Percentiles rank a stretch among this genome's conserved stretches.
These are phyloP conservation scores for Fusarium albidum DNA, from an alignment of 2,329 filamentous ascomycete species.

Conservation along the genomic window DNA sequence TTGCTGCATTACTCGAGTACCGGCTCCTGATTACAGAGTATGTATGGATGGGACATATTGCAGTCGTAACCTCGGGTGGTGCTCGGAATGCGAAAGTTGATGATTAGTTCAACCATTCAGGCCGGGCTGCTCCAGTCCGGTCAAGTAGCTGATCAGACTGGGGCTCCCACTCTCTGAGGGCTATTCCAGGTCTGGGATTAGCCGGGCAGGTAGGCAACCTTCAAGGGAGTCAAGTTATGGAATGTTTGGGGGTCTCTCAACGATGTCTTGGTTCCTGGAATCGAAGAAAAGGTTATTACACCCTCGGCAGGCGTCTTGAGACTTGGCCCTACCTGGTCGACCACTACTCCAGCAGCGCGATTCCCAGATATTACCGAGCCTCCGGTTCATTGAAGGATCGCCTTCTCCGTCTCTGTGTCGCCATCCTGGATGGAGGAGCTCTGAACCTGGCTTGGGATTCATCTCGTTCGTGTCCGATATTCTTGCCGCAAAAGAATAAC, in stretches of 20 bases:
- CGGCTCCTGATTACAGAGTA: no score
- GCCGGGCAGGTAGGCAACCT: no score
- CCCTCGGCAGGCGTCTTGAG: conserved; percentile 1
- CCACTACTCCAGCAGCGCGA: neutral
- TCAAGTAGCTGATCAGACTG: neutral
- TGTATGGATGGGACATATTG: neutral
- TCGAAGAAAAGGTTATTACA: no score
- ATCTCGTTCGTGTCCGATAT: neutral
- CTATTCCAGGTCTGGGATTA: no score
- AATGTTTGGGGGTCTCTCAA: no score
- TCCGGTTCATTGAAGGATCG: neutral
- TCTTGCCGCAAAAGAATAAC: neutral
- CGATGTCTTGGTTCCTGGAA: no score
- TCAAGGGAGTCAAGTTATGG: no score
- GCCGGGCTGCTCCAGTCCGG: neutral
- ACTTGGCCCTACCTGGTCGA: no score
- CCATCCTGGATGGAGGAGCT: neutral
- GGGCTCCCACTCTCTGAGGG: neutral
- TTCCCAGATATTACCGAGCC: neutral
- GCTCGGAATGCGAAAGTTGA: neutral
- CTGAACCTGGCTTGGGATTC: neutral
- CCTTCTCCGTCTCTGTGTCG: conserved; percentile 13
- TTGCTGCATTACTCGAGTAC: neutral
- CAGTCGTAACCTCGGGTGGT: neutral
- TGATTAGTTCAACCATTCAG: neutral